Evolutionary conservation across 805 yeast genomes (phyloP).

Genomic region (Yarrowia bubula): DNA sequence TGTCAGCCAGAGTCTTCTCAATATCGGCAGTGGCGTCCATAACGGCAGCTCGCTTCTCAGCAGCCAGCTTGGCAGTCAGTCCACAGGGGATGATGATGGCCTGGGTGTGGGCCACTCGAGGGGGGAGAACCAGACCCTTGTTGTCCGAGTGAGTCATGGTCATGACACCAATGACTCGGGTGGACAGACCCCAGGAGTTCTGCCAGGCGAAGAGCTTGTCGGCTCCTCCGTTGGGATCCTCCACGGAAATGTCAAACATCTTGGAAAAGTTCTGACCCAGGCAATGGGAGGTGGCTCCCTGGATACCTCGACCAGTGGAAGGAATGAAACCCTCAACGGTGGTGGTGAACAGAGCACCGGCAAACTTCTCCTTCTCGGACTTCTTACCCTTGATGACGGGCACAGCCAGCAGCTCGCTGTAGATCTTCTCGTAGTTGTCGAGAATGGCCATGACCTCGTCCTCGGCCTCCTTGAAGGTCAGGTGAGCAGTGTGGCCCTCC

Average conservation of each 20-base stretch:
- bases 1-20: constrained; percentile 57
- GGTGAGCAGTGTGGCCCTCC: constrained; percentile 98
- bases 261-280: constrained; percentile 97
- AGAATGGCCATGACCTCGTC: constrained; percentile 82
- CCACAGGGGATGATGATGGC: constrained; percentile 95
- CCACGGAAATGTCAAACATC: constrained; percentile 95
- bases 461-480: constrained; percentile 76
- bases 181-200: constrained; percentile 98
- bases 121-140: constrained; percentile 97
- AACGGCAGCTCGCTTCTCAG: constrained; percentile 69
- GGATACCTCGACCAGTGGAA: constrained; percentile 99
- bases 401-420: constrained; percentile 91
- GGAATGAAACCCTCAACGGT: constrained; percentile 97
- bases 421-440: constrained; percentile 79
- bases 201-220: constrained; percentile 89
- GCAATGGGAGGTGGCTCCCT: constrained; percentile 98
- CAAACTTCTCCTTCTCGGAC: constrained; percentile 97
- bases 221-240: constrained; percentile 85
- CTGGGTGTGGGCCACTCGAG: constrained; percentile 91
- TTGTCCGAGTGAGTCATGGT: constrained; percentile 98
- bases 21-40: constrained; percentile 66
- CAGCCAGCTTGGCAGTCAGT: constrained; percentile 78
- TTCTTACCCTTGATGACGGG: constrained; percentile 94
- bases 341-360: constrained; percentile 95
- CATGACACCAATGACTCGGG: constrained; percentile 99